Base-by-base conservation (phyloP, 2,329 filamentous ascomycete genomes). In the Ustilaginoidea virens region DNA sequence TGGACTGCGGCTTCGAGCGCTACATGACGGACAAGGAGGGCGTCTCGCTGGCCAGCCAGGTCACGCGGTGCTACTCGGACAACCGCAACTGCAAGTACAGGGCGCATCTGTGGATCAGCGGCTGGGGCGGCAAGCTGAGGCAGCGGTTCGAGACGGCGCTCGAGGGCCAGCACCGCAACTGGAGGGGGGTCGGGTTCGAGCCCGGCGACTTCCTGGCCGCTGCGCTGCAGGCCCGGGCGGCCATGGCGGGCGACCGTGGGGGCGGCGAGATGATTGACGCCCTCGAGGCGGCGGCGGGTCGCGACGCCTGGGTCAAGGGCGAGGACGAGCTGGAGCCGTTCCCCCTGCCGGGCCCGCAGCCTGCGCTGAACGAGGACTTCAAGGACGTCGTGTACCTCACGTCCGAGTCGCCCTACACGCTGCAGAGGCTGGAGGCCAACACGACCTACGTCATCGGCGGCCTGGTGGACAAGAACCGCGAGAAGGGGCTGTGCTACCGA, bases 381-480 rank as follows among this genome's bases (percentile, higher is more conserved):
- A 43, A 45, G 30, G 56, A 60, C 27, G 63, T 94, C 5, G 69
- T 98, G 33, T 98, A 98, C 48, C 70, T 98, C 4, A 82, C 82
- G 6, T 85, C 85, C 11, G 90, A 98, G 52, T 92, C 83, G n/a
- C 74, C 80, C 1, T 66, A 92, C 40, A 87, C 80, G 0, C 65
- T 98, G 17, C 75, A 78, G 5, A 69, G 80, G 24, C 67, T 98
- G 24, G 83, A 86, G 49, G 82, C 86, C 1, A 78, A 90, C 54
- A 85, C 78, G 35, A 87, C 74, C 33, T 98, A 98, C 52, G 78
- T 98, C 37, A 79, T 98, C 32, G 90, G 90, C 20, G 90, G 87
- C 0, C 63, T 98, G 20, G 90, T 98, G 16, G 90, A 98, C 58
- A 86, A 86, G 56, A 98, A 98, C 53, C 71, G 90, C 25, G 78